Evolutionary conservation across 1,284 basidiomycete genomes (phyloP).

Genomic region (Tremellales sp.): DNA sequence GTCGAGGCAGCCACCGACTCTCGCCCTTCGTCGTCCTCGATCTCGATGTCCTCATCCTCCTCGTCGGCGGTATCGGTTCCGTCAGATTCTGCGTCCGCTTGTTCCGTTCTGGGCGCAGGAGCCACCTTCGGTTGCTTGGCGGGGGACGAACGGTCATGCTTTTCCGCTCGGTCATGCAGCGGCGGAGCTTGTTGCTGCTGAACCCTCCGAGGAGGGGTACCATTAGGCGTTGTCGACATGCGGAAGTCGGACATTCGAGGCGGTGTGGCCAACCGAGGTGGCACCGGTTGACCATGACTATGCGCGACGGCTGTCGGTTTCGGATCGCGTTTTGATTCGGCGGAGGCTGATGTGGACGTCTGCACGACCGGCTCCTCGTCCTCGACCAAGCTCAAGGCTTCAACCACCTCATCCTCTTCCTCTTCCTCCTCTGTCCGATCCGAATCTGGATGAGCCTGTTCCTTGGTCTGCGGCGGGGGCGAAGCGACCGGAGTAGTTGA

Average conservation of each 20-base stretch:
- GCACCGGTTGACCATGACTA: background rate
- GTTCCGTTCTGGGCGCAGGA: background rate
- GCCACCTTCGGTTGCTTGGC: conserved; percentile 4
- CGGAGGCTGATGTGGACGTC: too few species aligned
- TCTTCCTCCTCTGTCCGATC: conserved; percentile 15
- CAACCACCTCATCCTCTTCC: conserved; percentile 10
- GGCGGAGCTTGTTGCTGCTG: too few species aligned
- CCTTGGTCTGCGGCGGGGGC: background rate
- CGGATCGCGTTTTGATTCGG: too few species aligned
- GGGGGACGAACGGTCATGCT: conserved; percentile 8
- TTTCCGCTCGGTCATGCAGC: conserved; percentile 14
- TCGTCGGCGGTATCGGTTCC: background rate
- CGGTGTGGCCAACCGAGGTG: background rate
- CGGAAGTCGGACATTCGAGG: background rate
- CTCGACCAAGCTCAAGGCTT: background rate
- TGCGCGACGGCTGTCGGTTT: background rate
- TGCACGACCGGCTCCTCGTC: background rate
- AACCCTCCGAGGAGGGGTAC: conserved; percentile 16
- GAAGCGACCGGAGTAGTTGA: conserved; percentile 14
- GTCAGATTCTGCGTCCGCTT: too few species aligned
- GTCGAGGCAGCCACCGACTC: background rate
- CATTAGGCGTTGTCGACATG: conserved; percentile 19
- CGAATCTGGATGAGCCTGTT: background rate
- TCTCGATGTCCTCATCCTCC: conserved; percentile 6
- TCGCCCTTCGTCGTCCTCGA: conserved; percentile 11